phyloP scores from a whole-genome alignment of 2,329 filamentous ascomycete genomes.

The Xylaria sp. region DNA sequence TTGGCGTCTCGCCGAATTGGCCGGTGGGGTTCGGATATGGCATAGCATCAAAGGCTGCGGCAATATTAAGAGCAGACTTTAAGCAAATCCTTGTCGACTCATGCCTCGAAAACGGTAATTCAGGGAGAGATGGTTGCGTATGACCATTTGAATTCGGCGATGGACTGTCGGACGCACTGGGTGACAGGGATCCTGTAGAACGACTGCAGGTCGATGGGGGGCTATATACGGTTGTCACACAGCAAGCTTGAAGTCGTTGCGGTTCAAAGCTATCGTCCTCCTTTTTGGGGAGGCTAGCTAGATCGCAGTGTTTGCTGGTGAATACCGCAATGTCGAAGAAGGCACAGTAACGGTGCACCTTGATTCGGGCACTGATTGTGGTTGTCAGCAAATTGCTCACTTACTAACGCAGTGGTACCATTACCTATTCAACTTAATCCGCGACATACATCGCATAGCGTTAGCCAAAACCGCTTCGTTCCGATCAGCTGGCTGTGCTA shows the following conservation, averaged over 20 bases:
- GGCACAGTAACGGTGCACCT: constrained; percentile 63
- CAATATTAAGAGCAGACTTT: constrained; percentile 61
- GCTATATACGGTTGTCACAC: constrained; percentile 46
- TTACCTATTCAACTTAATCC: constrained; percentile 63
- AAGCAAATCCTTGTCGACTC: constrained; percentile 62
- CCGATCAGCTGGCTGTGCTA: constrained; percentile 52
- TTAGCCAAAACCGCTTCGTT: constrained; percentile 57
- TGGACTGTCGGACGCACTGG: constrained; percentile 47
- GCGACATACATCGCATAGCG: constrained; percentile 59
- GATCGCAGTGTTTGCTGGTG: constrained; percentile 61
- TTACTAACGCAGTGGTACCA: constrained; percentile 2
- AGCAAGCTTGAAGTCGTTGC: constrained; percentile 52
- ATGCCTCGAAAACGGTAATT: constrained; percentile 59
- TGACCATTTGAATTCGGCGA: constrained; percentile 37
- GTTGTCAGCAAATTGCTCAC: constrained; percentile 28
- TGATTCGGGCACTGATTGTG: constrained; percentile 59
- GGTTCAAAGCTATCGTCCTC: constrained; percentile 46
- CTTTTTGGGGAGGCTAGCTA: constrained; percentile 50
- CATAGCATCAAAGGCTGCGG: constrained; percentile 57
- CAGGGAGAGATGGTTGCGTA: constrained; percentile 31
- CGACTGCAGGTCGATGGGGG: constrained; percentile 42
- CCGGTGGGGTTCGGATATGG: constrained; percentile 59
- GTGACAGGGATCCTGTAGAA: constrained; percentile 46
- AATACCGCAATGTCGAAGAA: constrained; percentile 64
- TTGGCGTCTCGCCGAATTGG: constrained; percentile 50